phyloP scores from a whole-genome alignment of 495 filamentous ascomycete genomes.

The Hypoxylon perforatum region DNA sequence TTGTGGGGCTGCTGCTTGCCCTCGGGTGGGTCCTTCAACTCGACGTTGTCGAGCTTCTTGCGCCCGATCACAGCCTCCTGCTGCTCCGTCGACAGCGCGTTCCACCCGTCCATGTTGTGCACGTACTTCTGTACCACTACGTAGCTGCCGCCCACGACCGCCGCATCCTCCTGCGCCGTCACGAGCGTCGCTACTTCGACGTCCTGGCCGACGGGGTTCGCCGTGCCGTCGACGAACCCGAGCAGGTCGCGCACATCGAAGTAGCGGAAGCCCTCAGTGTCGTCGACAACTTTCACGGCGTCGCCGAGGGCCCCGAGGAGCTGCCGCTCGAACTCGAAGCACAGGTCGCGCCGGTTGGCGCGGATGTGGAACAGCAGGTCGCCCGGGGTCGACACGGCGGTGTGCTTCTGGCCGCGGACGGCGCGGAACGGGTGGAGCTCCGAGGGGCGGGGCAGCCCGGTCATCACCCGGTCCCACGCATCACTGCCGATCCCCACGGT shows the following conservation, averaged over 20 bases:
- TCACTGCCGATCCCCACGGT: constrained; percentile 65
- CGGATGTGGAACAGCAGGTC: constrained; percentile 69
- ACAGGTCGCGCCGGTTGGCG: constrained; percentile 65
- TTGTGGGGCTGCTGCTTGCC: constrained; percentile 65
- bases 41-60: constrained; percentile 66
- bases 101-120: constrained; percentile 63
- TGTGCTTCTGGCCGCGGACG: constrained; percentile 58
- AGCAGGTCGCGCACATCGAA: constrained; percentile 69
- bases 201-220: constrained; percentile 64
- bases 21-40: constrained; percentile 61
- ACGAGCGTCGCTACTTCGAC: constrained; percentile 58
- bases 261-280: constrained; percentile 68
- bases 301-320: constrained; percentile 61
- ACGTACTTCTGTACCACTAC: constrained; percentile 69
- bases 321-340: constrained; percentile 68
- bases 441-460: constrained; percentile 54
- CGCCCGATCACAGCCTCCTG: constrained; percentile 68
- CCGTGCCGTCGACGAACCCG: constrained; percentile 69
- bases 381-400: constrained; percentile 63
- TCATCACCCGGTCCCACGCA: constrained; percentile 63
- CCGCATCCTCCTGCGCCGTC: constrained; percentile 56
- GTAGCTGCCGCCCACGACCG: constrained; percentile 62
- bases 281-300: constrained; percentile 59
- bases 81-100: constrained; percentile 57
- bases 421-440: constrained; percentile 65